These are phyloP conservation scores for Apodospora peruviana DNA, from an alignment of 495 filamentous ascomycete genomes.

Conservation along the genomic window DNA sequence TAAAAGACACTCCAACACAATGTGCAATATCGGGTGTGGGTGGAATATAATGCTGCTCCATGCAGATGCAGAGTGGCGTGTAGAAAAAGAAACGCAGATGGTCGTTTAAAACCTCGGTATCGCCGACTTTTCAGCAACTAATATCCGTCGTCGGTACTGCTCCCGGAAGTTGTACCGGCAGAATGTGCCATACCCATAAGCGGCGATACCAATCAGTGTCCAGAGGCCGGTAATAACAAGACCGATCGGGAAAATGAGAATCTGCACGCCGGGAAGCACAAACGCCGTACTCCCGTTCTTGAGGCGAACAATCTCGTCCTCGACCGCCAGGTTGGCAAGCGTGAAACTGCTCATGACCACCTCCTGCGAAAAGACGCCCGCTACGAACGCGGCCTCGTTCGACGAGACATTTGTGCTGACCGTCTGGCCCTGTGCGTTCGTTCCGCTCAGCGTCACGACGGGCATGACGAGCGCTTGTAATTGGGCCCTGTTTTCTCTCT, in stretches of 20 bases:
- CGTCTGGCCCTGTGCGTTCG: slow-evolving; percentile 31
- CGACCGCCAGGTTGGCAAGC: slow-evolving; percentile 34
- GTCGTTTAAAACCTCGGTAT: slow-evolving; percentile 34
- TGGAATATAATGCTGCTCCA: too few species aligned
- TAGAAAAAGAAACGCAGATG: too few species aligned
- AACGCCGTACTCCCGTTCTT: slow-evolving; percentile 46
- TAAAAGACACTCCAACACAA: neutral
- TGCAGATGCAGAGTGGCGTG: too few species aligned
- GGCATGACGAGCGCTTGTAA: slow-evolving; percentile 60
- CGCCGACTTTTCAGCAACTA: slow-evolving; percentile 29
- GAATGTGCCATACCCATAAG: slow-evolving; percentile 58
- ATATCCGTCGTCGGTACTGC: slow-evolving; percentile 50
- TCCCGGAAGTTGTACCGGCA: slow-evolving; percentile 59
- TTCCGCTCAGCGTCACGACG: slow-evolving; percentile 52
- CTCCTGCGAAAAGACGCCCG: slow-evolving; percentile 56
- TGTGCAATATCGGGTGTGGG: neutral
- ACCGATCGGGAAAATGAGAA: slow-evolving; percentile 64
- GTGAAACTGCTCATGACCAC: slow-evolving; percentile 37
- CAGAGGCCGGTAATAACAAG: slow-evolving; percentile 61
- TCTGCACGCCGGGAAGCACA: slow-evolving; percentile 58
- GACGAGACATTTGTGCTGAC: slow-evolving; percentile 58
- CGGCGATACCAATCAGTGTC: slow-evolving; percentile 46
- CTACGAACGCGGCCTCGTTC: slow-evolving; percentile 63
- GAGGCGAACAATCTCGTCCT: slow-evolving; percentile 24
- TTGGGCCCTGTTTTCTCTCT: slow-evolving; percentile 33